Evolutionary conservation across 2,329 filamentous ascomycete genomes (phyloP), one percentile per base, ranked within the genome.

Genomic region (Sordariomycetes sp.): DNA sequence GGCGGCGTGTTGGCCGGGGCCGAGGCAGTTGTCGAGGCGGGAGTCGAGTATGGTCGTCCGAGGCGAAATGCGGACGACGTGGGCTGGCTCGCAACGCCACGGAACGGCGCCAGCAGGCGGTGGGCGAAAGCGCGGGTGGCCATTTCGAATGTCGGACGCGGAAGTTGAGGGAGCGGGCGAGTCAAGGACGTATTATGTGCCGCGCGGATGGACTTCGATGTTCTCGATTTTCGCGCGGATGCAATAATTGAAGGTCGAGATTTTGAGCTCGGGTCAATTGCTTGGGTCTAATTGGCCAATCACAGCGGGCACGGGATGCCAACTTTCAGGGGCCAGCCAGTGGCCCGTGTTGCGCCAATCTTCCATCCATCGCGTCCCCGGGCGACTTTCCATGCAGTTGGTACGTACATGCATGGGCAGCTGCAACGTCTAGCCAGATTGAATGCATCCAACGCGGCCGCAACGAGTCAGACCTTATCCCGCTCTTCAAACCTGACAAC

Each of bases 1-100:
- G 79, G 75, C 24, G 70, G 63, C 5, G 71, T 65, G 61, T 73
- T 70, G 58, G 68, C 66, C 48, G 68, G 28, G 8, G 28, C 8
- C 28, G 28, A 8, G 28, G 28, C 28, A 32, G 28, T 32, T 32
- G 28, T 32, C 8, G 28, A 32, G 4, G 28, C 62, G 60, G 61
- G 59, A 40, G 68, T 65, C 54, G 71, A 71, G 64, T 65, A 63
- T 11, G 53, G 22, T 51, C 58, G 58, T 58, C 20, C 34, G 34
- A 37, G 32, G n/a, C 43, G 55, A 12, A 24, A 48, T 46, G 34
- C 6, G 34, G 22, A 7, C 3, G 57, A 3, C 32, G 28, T 32
- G 32, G n/a, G 40, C 16, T 20, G 50, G 25, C 24, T 22, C 25
- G 43, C 11, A 51, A 24, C 25, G 28, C 37, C 28, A 18, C 32